phyloP scores from a whole-genome alignment of 208 protist species.

The Endotrypanum monterogeii region DNA sequence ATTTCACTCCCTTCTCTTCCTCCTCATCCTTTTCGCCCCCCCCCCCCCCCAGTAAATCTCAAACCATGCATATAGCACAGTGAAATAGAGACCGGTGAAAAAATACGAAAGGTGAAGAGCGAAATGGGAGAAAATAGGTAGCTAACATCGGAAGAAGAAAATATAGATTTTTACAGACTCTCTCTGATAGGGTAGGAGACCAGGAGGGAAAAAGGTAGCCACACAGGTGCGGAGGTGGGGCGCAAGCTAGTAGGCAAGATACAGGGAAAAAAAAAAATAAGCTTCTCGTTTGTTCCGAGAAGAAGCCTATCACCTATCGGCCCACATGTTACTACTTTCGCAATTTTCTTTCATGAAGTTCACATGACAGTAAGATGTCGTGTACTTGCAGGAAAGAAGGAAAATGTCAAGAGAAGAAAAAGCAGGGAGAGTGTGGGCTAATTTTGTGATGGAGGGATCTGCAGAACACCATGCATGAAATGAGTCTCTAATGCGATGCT shows the following conservation, averaged over 20 bases:
- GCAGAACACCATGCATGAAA: background rate
- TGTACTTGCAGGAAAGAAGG: background rate
- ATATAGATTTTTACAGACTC: background rate
- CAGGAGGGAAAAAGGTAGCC: background rate
- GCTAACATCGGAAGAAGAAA: background rate
- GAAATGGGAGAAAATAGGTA: background rate
- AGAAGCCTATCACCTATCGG: background rate
- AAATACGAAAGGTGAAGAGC: background rate
- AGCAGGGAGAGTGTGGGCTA: background rate
- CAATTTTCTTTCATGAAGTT: slow-evolving; percentile 4
- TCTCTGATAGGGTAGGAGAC: background rate
- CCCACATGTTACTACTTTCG: background rate
- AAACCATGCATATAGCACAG: background rate
- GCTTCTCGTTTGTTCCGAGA: background rate
- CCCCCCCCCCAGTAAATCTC: too few relatives aligned
- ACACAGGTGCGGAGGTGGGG: background rate
- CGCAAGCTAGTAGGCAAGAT: background rate
- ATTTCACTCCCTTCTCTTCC: too few relatives aligned
- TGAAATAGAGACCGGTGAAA: background rate
- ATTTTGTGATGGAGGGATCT: background rate
- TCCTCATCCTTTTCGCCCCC: too few relatives aligned
- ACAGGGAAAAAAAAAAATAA: background rate
- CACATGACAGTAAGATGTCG: background rate
- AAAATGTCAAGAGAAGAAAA: background rate
- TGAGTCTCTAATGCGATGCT: background rate